Evolutionary conservation across 176 grass and related monocot species (phyloP).

Genomic region (Ananas comosus): DNA sequence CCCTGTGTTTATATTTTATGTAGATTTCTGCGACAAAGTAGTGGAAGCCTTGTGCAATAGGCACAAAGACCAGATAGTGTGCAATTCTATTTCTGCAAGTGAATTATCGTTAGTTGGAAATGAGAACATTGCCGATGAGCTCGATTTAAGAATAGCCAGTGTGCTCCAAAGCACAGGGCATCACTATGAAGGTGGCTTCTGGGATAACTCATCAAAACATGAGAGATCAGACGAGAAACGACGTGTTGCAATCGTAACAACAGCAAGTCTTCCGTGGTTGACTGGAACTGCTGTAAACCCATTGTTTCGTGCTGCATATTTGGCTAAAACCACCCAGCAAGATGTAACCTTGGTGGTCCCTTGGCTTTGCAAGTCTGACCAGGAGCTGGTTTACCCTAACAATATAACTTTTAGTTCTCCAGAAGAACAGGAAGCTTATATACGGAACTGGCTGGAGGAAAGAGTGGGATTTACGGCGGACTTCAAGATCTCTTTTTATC

Average conservation of each 20-base stretch:
- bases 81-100: conserved; percentile 33
- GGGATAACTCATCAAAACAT: conserved; percentile 37
- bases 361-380: conserved; percentile 75
- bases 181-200: conserved; percentile 48
- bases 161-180: conserved; percentile 64
- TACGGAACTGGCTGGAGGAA: conserved; percentile 81
- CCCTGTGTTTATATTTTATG: conserved; percentile 19
- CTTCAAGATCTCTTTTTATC: conserved; percentile 93
- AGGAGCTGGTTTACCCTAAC: conserved; percentile 81
- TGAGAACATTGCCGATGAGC: conserved; percentile 41
- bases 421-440: conserved; percentile 78
- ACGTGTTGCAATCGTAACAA: conserved; percentile 85
- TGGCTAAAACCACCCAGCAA: conserved; percentile 70
- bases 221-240: conserved; percentile 43
- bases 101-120: conserved; percentile 41
- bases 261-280: conserved; percentile 97
- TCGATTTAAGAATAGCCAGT: conserved; percentile 86
- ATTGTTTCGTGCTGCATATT: conserved; percentile 84
- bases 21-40: conserved; percentile 68
- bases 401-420: conserved; percentile 62
- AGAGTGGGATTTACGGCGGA: conserved; percentile 70
- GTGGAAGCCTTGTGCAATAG: conserved; percentile 45
- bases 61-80: conserved; percentile 37
- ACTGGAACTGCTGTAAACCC: conserved; percentile 96
- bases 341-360: conserved; percentile 73